These are phyloP conservation scores for Suillus clintonianus DNA, from an alignment of 768 basidiomycete species.

Conservation along the genomic window DNA sequence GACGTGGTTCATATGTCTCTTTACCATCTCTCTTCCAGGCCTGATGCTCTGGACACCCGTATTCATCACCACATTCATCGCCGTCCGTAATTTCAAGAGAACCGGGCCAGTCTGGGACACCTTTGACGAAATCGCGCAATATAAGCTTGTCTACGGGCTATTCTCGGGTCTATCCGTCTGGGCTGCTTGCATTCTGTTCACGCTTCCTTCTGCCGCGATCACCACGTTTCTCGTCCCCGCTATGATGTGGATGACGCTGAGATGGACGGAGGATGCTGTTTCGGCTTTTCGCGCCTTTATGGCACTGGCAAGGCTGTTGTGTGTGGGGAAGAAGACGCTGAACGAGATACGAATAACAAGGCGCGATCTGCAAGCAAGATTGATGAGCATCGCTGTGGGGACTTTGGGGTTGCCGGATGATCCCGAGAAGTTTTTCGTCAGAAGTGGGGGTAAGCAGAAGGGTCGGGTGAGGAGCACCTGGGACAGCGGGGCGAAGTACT, in stretches of 20 bases:
- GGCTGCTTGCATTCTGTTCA: constrained; percentile 51
- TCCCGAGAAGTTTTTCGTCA: constrained; percentile 67
- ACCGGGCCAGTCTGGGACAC: constrained; percentile 84
- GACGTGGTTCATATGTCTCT: constrained; percentile 61
- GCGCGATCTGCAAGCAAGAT: constrained; percentile 57
- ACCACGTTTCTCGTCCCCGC: constrained; percentile 65
- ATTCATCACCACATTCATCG: constrained; percentile 68
- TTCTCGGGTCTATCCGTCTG: constrained; percentile 73
- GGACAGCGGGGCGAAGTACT: constrained; percentile 76
- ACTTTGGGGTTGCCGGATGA: constrained; percentile 64
- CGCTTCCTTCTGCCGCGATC: constrained; percentile 60
- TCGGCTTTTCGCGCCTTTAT: constrained; percentile 76
- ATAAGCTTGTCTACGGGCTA: constrained; percentile 84
- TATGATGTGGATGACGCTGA: constrained; percentile 87
- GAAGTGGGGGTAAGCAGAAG: constrained; percentile 65
- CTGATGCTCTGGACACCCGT: constrained; percentile 82
- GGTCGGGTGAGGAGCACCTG: constrained; percentile 64
- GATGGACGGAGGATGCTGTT: constrained; percentile 86
- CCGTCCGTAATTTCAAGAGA: constrained; percentile 76
- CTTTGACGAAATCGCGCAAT: constrained; percentile 89
- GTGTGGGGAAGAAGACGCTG: constrained; percentile 60
- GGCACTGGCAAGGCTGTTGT: constrained; percentile 60
- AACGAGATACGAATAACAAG: constrained; percentile 55
- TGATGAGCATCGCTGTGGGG: constrained; percentile 63
- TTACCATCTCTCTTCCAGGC: constrained; percentile 71